Evolutionary conservation across 306 rosid species (phyloP), one percentile per base, ranked within the genome.

Genomic region (Aeschynomene evenia): DNA sequence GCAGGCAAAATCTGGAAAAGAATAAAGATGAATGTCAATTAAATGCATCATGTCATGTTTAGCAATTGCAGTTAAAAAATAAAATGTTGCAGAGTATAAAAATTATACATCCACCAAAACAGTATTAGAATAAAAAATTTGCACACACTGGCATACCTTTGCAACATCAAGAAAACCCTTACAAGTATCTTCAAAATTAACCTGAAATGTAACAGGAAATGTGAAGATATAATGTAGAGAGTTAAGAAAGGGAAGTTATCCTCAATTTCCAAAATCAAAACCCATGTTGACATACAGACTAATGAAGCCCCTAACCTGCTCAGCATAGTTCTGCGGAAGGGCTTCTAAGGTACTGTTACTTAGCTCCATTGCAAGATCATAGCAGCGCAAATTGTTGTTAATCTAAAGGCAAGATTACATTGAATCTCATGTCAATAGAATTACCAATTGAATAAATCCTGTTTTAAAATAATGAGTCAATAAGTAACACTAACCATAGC

Each of bases 121-220:
- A 8, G 10, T 22, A 59, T 48, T 59, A 53, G 14, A 49, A 5
- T 36, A 31, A 55, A 49, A 43, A 28, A 52, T 21, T 37, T 43
- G 42, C 29, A 55, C 55, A 34, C 39, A 28, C 56, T 66, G 9
- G 6, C 62, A 66, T 85, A 94, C 99, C 97, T 94, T 91, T 7
- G 99, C 97, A 81, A 94, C 95, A 74, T 94, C 99, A 19, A 94
- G 88, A 80, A 91, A 94, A 31, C 99, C 99, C 75, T 94, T 94
- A 86, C 97, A 88, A 40, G 97, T 91, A 67, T 94, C 97, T 89
- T 91, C 99, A 81, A 94, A 94, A 77, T 94, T 90, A 70, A 94
- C 96, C 97, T 94, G 85, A 42, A 71, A 68, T 39, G 67, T 76
- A 71, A 70, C 23, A 77, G 62, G 23, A 75, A 45, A 66, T 52